A percentile compares a stretch with the other conserved stretches of the same genome.
Evolutionary conservation across 768 basidiomycete species (phyloP).

Genomic region (Mrakia gelida): DNA sequence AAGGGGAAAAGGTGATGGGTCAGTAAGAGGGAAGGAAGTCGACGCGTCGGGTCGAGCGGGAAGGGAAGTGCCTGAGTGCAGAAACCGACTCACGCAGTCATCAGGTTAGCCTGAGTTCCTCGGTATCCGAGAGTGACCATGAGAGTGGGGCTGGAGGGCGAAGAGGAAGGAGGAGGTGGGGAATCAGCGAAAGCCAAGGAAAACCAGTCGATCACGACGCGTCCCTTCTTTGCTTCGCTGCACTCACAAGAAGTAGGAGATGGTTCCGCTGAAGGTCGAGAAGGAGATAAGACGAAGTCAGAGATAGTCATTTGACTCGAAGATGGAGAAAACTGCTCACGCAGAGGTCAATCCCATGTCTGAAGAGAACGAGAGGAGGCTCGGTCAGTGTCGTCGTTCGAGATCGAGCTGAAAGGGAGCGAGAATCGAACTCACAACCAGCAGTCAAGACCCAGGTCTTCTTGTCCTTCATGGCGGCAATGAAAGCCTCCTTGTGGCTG

Average conservation of each 20-base stretch:
- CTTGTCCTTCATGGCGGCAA: too few relatives aligned
- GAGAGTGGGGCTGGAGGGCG: neutral
- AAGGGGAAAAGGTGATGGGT: neutral
- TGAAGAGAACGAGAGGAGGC: neutral
- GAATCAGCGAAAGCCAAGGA: neutral
- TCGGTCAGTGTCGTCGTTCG: neutral
- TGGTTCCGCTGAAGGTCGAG: neutral
- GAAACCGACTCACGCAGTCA: neutral
- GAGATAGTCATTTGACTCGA: neutral
- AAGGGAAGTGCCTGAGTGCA: too few relatives aligned
- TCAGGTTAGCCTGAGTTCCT: slow-evolving; percentile 6
- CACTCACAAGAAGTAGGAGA: slow-evolving; percentile 14
- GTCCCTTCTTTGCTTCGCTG: neutral
- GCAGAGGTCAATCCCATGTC: slow-evolving; percentile 13
- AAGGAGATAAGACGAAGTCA: neutral
- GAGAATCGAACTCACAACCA: neutral
- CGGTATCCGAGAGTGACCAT: slow-evolving; percentile 12
- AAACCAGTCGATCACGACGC: neutral
- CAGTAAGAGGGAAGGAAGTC: slow-evolving; percentile 30
- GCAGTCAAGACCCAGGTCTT: slow-evolving; percentile 37
- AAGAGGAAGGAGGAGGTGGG: neutral
- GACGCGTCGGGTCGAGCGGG: too few relatives aligned
- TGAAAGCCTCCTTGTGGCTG: too few relatives aligned
- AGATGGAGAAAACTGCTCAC: too few relatives aligned
- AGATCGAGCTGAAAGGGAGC: too few relatives aligned